These are phyloP conservation scores for Takakia lepidozioides DNA, from an alignment of 225 moss, liverwort and hornwort genomes.

Conservation along the genomic window DNA sequence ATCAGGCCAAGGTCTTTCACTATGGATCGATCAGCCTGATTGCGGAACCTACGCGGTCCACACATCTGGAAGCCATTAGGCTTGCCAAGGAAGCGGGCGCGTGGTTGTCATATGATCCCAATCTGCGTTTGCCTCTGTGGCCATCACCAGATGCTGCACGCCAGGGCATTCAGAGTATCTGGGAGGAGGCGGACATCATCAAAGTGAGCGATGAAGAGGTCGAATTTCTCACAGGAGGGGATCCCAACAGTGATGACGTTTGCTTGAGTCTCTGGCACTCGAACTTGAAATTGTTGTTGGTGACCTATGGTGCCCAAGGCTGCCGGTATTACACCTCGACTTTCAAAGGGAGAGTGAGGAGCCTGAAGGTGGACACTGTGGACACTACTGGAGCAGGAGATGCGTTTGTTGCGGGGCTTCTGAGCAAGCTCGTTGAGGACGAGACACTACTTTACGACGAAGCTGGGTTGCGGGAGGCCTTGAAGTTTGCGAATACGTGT, in stretches of 20 bases:
- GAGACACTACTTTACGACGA: conserved; percentile 13
- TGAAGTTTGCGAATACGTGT: conserved; percentile 38
- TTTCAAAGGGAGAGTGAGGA: conserved; percentile 19
- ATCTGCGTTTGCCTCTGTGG: conserved; percentile 48
- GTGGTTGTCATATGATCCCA: conserved; percentile 24
- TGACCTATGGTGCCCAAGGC: conserved; percentile 41
- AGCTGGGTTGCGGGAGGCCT: conserved; percentile 7
- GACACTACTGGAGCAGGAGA: conserved; percentile 50
- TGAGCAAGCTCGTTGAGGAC: conserved; percentile 13
- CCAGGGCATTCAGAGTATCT: conserved; percentile 25
- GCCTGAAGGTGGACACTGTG: conserved; percentile 27
- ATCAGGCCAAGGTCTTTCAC: conserved; percentile 24
- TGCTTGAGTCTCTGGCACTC: conserved; percentile 17
- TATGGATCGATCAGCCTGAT: conserved; percentile 53
- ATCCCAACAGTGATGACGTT: conserved; percentile 16
- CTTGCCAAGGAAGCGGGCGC: conserved; percentile 34
- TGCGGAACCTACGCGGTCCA: conserved; percentile 15
- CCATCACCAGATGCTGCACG: conserved; percentile 29
- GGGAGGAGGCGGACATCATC: conserved; percentile 41
- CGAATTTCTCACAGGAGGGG: conserved; percentile 22
- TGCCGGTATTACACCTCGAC: conserved; percentile 37
- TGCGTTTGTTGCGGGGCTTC: conserved; percentile 35
- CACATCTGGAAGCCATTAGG: conserved; percentile 28
- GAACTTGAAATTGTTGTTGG: conserved; percentile 33
- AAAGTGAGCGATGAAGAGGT: conserved; percentile 48